phyloP scores from a whole-genome alignment of 169 alveolate species.

The Plasmodium adleri region DNA sequence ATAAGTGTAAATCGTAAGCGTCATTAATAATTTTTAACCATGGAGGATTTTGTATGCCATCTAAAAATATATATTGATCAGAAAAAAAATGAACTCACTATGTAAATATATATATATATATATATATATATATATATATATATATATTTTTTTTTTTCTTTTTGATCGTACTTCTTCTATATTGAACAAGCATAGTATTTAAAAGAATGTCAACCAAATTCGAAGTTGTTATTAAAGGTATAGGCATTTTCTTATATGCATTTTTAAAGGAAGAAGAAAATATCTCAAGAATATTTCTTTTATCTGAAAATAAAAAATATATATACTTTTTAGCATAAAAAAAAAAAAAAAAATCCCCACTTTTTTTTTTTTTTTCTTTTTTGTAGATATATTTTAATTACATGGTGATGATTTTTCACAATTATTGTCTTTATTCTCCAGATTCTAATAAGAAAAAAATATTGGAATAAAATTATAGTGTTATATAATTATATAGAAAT shows the following conservation, averaged over 20 bases:
- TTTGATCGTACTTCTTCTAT: conserved; percentile 26
- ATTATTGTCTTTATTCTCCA: background rate
- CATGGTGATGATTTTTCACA: background rate
- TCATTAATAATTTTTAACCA: conserved; percentile 51
- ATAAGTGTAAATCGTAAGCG: conserved; percentile 32
- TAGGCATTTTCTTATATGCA: conserved; percentile 42
- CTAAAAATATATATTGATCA: background rate
- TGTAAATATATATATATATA: background rate
- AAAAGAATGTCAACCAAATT: conserved; percentile 15
- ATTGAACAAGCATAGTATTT: conserved; percentile 12
- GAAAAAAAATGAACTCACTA: background rate
- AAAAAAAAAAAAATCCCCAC: no score
- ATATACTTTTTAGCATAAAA: background rate
- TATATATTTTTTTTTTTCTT: background rate
- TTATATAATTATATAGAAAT: background rate
- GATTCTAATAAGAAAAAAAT: background rate
- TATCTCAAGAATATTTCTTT: conserved; percentile 13
- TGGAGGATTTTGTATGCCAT: background rate
- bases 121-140: background rate
- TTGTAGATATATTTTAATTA: no score
- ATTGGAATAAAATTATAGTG: background rate
- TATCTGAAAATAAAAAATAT: conserved; percentile 12
- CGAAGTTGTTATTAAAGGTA: conserved; percentile 38
- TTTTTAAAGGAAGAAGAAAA: conserved; percentile 21
- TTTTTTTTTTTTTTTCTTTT: background rate